Conservation (phyloP, 2,329 filamentous ascomycete species). For the Cadophora sp. region DNA sequence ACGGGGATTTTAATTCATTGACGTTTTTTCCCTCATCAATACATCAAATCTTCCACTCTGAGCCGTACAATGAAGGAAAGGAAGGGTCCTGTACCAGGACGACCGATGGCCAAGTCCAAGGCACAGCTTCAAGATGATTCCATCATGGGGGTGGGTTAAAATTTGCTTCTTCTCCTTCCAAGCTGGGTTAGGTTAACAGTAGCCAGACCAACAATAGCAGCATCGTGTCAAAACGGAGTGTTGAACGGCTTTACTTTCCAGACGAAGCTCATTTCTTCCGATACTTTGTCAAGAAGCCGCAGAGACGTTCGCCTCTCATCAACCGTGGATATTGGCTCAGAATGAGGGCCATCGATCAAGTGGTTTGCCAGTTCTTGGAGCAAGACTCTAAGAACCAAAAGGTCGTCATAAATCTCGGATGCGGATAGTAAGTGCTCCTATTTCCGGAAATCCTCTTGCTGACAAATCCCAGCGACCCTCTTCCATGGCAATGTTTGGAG, state of each 20-base stretch:
- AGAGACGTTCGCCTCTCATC: conserved; percentile 84
- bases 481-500: conserved; percentile 83
- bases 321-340: conserved; percentile 80
- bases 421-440: conserved; percentile 76
- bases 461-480: conserved; percentile 70
- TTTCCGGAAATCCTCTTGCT: not conserved
- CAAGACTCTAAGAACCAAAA: conserved; percentile 63
- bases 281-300: conserved; percentile 85
- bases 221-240: conserved; percentile 90
- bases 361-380: conserved; percentile 76
- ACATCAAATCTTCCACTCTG: not conserved
- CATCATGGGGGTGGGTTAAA: conserved; percentile 41
- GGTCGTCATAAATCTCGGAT: conserved; percentile 83
- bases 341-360: conserved; percentile 80
- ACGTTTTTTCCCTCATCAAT: not conserved
- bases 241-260: conserved; percentile 86
- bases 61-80: conserved; percentile 7
- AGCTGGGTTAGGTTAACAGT: conserved; percentile 14
- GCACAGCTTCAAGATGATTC: conserved; percentile 53
- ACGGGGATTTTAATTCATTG: not conserved
- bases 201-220: conserved; percentile 84
- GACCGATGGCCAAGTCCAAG: conserved; percentile 33
- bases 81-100: not conserved
- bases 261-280: conserved; percentile 83
- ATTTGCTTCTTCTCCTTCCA: conserved; percentile 1